These are phyloP conservation scores for Cutaneotrichosporon cyanovorans DNA, from an alignment of 1,284 basidiomycete genomes.

Conservation along the genomic window DNA sequence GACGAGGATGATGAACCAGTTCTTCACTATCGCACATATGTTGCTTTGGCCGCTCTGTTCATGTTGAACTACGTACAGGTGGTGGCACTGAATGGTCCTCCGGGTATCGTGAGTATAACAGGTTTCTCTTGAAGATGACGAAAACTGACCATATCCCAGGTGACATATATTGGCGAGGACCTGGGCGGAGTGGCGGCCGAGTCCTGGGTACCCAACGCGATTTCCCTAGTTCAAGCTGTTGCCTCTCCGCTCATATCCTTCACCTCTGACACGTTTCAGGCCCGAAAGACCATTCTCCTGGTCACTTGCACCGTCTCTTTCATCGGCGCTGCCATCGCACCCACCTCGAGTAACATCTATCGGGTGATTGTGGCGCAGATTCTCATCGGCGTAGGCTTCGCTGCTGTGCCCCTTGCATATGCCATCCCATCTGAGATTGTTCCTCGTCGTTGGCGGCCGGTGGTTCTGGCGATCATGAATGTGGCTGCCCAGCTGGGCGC, in stretches of 20 bases:
- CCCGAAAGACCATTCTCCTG: constrained; percentile 6
- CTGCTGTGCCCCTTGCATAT: constrained; percentile 8
- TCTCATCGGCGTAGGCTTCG: constrained; percentile 12
- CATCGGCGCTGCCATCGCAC: constrained; percentile 12
- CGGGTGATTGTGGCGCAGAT: constrained; percentile 10
- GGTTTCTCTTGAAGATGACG: too few relatives aligned
- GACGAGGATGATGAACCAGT: constrained; percentile 5
- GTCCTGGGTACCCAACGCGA: constrained; percentile 7
- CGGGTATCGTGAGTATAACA: background rate
- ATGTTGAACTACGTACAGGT: constrained; percentile 6
- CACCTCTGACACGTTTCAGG: constrained; percentile 12
- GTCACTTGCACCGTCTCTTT: constrained; percentile 7
- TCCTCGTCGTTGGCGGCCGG: too few relatives aligned
- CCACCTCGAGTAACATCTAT: constrained; percentile 7
- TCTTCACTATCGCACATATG: constrained; percentile 1
- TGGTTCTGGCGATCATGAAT: too few relatives aligned
- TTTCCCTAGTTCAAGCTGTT: constrained; percentile 10
- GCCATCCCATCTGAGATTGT: constrained; percentile 8
- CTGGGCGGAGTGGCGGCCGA: background rate
- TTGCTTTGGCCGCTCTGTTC: constrained; percentile 3
- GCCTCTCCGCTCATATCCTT: constrained; percentile 5
- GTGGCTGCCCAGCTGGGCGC: too few relatives aligned
- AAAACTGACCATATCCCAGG: background rate
- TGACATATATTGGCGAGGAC: constrained; percentile 7
- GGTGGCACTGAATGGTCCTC: constrained; percentile 4